A percentile compares a stretch with the other conserved stretches of the same genome.
These are phyloP conservation scores for Cladosporium sphaerospermum DNA, from an alignment of 2,329 filamentous ascomycete genomes.

Conservation along the genomic window DNA sequence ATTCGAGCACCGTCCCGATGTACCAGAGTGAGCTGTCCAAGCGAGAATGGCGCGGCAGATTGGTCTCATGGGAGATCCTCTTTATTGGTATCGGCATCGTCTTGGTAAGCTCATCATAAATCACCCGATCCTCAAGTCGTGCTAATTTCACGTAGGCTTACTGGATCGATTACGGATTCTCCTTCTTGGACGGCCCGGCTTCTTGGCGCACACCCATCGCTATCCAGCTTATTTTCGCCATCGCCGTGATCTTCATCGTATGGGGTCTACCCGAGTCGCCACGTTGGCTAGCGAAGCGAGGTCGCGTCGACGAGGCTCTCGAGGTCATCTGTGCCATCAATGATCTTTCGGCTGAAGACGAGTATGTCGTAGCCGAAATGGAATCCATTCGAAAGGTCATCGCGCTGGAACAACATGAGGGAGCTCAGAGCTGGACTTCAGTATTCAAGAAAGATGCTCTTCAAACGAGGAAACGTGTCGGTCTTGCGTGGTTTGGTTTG, in stretches of 20 bases:
- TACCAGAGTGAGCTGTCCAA: constrained; percentile 23
- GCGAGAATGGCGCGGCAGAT: constrained; percentile 20
- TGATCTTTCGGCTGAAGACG: constrained; percentile 19
- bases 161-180: constrained; percentile 23
- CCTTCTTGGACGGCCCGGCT: constrained; percentile 26
- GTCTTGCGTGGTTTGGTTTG: constrained; percentile 31
- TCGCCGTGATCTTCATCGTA: constrained; percentile 34
- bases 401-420: constrained; percentile 29
- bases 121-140: too few relatives aligned
- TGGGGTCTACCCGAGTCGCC: constrained; percentile 31
- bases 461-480: constrained; percentile 31
- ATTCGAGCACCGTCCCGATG: constrained; percentile 34
- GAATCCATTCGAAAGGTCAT: constrained; percentile 29
- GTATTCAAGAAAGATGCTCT: constrained; percentile 31
- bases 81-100: constrained; percentile 23
- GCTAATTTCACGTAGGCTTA: constrained; percentile 6
- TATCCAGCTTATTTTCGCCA: constrained; percentile 37
- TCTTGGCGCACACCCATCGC: constrained; percentile 37
- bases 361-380: constrained; percentile 21
- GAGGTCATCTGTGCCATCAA: constrained; percentile 24
- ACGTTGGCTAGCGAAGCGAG: constrained; percentile 33
- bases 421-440: constrained; percentile 27
- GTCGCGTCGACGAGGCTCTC: constrained; percentile 20
- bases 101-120: constrained; percentile 3
- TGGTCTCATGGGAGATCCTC: constrained; percentile 23